Evolutionary conservation across 169 alveolate species (phyloP).

Genomic region (Babesia bigemina): DNA sequence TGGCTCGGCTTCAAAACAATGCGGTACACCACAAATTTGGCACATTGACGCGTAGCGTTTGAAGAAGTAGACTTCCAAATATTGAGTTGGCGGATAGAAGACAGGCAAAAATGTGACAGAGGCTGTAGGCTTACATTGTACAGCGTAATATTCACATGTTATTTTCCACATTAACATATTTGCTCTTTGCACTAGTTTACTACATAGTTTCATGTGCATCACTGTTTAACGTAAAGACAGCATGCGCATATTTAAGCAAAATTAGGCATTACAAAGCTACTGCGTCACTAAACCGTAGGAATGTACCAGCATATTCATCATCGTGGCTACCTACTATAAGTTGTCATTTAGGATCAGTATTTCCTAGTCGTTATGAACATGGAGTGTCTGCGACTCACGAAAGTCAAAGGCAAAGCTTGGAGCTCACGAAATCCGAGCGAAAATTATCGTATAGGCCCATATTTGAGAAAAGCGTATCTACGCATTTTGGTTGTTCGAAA

Average conservation of each 20-base stretch:
- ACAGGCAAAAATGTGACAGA: too few species aligned
- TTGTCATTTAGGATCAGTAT: not conserved
- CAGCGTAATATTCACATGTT: slow-evolving; percentile 20
- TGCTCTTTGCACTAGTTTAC: not conserved
- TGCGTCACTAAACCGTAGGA: not conserved
- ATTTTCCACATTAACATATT: not conserved
- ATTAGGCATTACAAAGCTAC: not conserved
- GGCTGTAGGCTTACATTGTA: not conserved
- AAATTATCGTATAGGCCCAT: slow-evolving; percentile 13
- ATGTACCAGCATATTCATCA: not conserved
- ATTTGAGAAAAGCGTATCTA: not conserved
- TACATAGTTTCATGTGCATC: not conserved
- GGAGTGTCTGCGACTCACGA: not conserved
- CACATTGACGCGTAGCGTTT: not conserved
- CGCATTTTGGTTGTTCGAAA: slow-evolving; percentile 1
- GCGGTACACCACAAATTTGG: not conserved
- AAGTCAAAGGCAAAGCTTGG: not conserved
- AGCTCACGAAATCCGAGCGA: not conserved
- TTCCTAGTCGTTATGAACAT: too few species aligned
- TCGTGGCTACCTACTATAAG: not conserved
- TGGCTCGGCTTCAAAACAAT: not conserved
- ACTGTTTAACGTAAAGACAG: not conserved
- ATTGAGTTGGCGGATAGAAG: too few species aligned
- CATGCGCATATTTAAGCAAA: not conserved
- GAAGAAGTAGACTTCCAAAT: too few species aligned